Evolutionary conservation across 805 yeast species (phyloP).

Genomic region (Candida wancherniae): DNA sequence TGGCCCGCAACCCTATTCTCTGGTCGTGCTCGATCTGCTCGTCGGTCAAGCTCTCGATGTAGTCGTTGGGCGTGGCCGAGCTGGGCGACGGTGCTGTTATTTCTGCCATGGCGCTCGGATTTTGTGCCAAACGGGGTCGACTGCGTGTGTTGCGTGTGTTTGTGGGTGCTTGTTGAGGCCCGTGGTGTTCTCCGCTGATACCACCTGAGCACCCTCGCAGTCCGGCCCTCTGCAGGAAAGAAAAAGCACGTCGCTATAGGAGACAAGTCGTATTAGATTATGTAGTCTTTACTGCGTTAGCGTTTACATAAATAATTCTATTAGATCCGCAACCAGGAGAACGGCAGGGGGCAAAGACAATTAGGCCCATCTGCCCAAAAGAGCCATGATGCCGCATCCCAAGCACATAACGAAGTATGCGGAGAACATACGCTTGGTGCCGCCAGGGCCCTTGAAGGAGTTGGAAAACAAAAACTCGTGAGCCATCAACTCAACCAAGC

Average conservation of each 20-base stretch:
- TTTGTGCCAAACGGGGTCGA: too few relatives aligned
- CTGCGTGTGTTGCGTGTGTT: too few relatives aligned
- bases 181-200: too few relatives aligned
- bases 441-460: constrained; percentile 21
- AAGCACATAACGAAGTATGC: constrained; percentile 22
- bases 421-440: constrained; percentile 18
- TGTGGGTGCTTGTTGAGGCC: too few relatives aligned
- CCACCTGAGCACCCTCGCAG: too few relatives aligned
- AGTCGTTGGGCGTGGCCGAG: constrained; percentile 39
- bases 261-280: too few relatives aligned
- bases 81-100: constrained; percentile 17
- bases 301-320: too few relatives aligned
- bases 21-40: constrained; percentile 57
- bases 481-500: constrained; percentile 37
- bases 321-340: too few relatives aligned
- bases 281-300: too few relatives aligned
- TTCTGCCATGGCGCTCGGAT: constrained; percentile 16
- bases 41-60: constrained; percentile 34
- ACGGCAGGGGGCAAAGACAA: too few relatives aligned
- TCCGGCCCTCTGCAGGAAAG: too few relatives aligned
- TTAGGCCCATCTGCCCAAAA: constrained; percentile 33
- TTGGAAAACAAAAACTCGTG: constrained; percentile 33
- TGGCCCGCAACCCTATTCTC: constrained; percentile 71
- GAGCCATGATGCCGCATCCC: constrained; percentile 31
- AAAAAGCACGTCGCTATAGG: too few relatives aligned